phyloP scores from a whole-genome alignment of 2,329 filamentous ascomycete species.

The Trichoderma afroharzianum region DNA sequence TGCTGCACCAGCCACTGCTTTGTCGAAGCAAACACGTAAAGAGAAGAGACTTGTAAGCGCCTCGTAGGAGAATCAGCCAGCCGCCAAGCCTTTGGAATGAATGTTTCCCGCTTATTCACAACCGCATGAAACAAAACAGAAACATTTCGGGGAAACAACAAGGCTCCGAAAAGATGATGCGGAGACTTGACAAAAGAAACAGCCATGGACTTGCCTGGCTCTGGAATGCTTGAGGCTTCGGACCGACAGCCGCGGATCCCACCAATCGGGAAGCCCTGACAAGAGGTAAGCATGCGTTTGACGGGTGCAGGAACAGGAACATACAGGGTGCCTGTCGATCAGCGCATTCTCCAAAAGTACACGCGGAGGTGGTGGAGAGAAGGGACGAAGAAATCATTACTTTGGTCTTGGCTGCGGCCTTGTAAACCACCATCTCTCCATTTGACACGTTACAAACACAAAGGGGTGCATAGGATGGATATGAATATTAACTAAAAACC shows the following conservation, averaged over 20 bases:
- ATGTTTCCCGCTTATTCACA: neutral
- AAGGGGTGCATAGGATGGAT: neutral
- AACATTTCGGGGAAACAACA: neutral
- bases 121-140: neutral
- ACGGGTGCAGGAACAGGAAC: neutral
- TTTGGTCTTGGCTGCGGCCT: neutral
- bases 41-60: neutral
- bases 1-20: neutral
- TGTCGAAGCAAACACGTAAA: neutral
- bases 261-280: neutral
- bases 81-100: neutral
- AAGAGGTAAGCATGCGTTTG: neutral
- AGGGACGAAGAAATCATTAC: neutral
- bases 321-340: neutral
- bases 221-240: neutral
- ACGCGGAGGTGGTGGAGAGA: neutral
- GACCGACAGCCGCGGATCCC: neutral
- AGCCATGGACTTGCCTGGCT: neutral
- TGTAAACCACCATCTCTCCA: neutral
- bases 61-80: neutral
- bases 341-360: neutral
- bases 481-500: neutral
- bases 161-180: neutral
- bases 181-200: neutral
- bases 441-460: neutral